Evolutionary conservation across 1,284 basidiomycete species (phyloP).

Genomic region (Sporisorium iseilematis-ciliati): DNA sequence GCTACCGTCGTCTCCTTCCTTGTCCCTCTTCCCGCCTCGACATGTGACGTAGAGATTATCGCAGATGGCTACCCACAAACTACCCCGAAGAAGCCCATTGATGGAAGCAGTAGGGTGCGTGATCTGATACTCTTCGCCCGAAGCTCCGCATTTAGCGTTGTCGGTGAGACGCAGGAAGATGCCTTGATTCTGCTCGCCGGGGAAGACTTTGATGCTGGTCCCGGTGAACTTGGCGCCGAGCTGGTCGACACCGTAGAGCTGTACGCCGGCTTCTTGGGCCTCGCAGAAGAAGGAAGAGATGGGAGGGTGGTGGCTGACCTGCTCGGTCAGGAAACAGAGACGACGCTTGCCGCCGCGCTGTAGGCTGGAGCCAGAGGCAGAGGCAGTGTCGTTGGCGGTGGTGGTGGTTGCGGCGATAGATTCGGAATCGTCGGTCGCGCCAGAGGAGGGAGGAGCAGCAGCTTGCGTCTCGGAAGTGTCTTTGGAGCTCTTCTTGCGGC

Average conservation of each 20-base stretch:
- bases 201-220: slow-evolving; percentile 74
- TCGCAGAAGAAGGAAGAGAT: slow-evolving; percentile 80
- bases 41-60: slow-evolving; percentile 86
- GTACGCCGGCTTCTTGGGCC: slow-evolving; percentile 59
- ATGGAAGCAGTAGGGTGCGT: slow-evolving; percentile 90
- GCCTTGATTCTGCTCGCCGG: slow-evolving; percentile 76
- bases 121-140: slow-evolving; percentile 74
- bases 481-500: slow-evolving; percentile 44
- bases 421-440: slow-evolving; percentile 22
- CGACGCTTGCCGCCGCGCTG: slow-evolving; percentile 32
- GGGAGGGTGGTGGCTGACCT: slow-evolving; percentile 93
- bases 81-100: slow-evolving; percentile 89
- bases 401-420: slow-evolving; percentile 12
- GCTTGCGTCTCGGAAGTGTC: slow-evolving; percentile 23
- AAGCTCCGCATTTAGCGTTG: slow-evolving; percentile 46
- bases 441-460: slow-evolving; percentile 10
- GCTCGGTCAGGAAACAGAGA: slow-evolving; percentile 65
- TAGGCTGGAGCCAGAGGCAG: slow-evolving; percentile 34
- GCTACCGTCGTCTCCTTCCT: slow-evolving; percentile 47
- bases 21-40: slow-evolving; percentile 75
- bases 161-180: slow-evolving; percentile 74
- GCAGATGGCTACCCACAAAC: slow-evolving; percentile 87
- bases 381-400: slow-evolving; percentile 32
- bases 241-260: slow-evolving; percentile 79
- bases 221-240: slow-evolving; percentile 77